phyloP scores from a whole-genome alignment of 345 rosid genomes.

The Eucalyptus tenuipes region DNA sequence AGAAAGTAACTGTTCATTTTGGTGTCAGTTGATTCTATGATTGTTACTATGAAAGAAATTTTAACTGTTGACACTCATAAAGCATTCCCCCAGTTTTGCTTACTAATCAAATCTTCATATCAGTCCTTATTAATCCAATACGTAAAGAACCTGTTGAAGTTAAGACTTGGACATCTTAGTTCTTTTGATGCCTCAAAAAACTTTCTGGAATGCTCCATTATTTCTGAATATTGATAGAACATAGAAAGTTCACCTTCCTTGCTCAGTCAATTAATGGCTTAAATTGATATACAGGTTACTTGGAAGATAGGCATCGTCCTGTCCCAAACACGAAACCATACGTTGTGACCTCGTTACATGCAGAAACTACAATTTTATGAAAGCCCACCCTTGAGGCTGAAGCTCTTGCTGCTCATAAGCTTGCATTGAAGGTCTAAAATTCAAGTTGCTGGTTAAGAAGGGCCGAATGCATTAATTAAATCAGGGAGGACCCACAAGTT shows the following conservation, averaged over 20 bases:
- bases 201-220: background rate
- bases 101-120: background rate
- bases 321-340: slow-evolving; percentile 94
- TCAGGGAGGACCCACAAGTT: no score
- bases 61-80: background rate
- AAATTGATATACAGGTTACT: slow-evolving; percentile 38
- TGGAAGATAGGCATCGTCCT: slow-evolving; percentile 80
- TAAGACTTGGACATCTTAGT: background rate
- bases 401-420: slow-evolving; percentile 90
- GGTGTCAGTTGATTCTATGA: background rate
- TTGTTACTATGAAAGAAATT: background rate
- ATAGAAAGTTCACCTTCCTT: background rate
- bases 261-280: background rate
- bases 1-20: background rate
- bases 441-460: background rate
- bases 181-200: background rate
- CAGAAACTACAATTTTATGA: slow-evolving; percentile 42
- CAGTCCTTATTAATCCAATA: background rate
- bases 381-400: slow-evolving; percentile 40
- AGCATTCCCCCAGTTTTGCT: background rate
- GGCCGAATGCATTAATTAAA: background rate
- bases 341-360: slow-evolving; percentile 52
- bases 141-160: accelerated
- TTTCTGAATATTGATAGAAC: background rate
- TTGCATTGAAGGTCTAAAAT: slow-evolving; percentile 28